phyloP scores from a whole-genome alignment of 768 basidiomycete species.

The Termitomyces sp. region DNA sequence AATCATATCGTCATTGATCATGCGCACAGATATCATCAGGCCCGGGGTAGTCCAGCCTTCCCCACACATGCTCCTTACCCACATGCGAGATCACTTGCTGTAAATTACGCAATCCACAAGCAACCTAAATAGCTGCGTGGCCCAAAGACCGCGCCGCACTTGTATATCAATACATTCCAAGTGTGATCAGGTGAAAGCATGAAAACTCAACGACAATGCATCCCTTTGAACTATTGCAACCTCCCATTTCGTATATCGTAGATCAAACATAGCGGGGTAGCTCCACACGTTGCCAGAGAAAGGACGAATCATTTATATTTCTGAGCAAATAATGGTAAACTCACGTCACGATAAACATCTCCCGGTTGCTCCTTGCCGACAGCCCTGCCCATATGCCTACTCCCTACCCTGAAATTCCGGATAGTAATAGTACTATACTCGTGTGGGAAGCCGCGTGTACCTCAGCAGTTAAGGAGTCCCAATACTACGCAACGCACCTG shows the following conservation, averaged over 20 bases:
- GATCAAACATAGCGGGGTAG: constrained; percentile 1
- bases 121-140: constrained; percentile 5
- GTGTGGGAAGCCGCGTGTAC: constrained; percentile 30
- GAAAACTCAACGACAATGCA: constrained; percentile 16
- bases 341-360: constrained; percentile 38
- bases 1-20: not conserved
- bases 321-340: constrained; percentile 49
- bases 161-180: constrained; percentile 12
- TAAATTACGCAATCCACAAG: no score
- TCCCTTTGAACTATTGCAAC: not conserved
- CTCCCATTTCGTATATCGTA: not conserved
- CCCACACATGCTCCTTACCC: not conserved
- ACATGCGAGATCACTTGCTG: not conserved
- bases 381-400: constrained; percentile 12
- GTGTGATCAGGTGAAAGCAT: constrained; percentile 11
- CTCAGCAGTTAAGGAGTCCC: constrained; percentile 40
- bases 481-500: constrained; percentile 64
- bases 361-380: constrained; percentile 3
- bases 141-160: constrained; percentile 6
- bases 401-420: constrained; percentile 19
- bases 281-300: constrained; percentile 18
- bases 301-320: constrained; percentile 44
- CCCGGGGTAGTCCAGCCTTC: not conserved
- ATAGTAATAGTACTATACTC: constrained; percentile 24
- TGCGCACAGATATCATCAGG: not conserved